Evolutionary conservation across 108 stramenopile genomes (phyloP), one percentile per base, ranked within the genome.

Genomic region (Thalassiosira profunda): DNA sequence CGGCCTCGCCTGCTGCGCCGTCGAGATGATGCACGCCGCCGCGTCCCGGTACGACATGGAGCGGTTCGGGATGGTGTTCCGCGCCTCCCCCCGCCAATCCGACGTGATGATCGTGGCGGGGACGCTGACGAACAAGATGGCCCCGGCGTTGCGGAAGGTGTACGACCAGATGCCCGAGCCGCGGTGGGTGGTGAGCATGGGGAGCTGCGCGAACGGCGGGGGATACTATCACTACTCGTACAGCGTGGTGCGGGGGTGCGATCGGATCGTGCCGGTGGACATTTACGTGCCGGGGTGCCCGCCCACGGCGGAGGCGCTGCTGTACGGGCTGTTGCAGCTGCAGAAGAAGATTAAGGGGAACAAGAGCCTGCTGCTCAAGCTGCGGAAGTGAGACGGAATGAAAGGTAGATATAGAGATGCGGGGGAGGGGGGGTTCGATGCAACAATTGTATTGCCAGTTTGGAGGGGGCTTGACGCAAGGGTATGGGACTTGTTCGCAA

Each of bases 211-310:
- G 21, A 99, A 99, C 81, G 99, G 99, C 8, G 99, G 99, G n/a
- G 99, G 99, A 38, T 99, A 99, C 84, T 99, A 99, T 82, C 99
- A 99, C 79, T 99, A 99, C 82, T 98, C 97, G 5, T 99, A 99
- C 64, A 86, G 97, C 11, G 97, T 99, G 2, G 98, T 99, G 12
- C 79, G 98, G 46, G 98, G 98, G 6, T 98, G 97, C 77, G 99
- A 98, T 81, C 82, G 97, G 57, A 98, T 99, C 73, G 99, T 99
- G 58, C 99, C 99, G 18, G 99, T 99, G 10, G 98, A 99, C 74
- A 97, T 99, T 76, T 99, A 99, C 67, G 99, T 99, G 18, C 99
- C 99, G 17, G 98, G 99, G 38, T 99, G 99, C 81, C 99, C 99
- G 67, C 98, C 99, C 5, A 98, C 97, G 35, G 97, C 98, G 0